Base-by-base conservation (phyloP, 164 flowering plant genomes). In the Vitis rotundifolia region DNA sequence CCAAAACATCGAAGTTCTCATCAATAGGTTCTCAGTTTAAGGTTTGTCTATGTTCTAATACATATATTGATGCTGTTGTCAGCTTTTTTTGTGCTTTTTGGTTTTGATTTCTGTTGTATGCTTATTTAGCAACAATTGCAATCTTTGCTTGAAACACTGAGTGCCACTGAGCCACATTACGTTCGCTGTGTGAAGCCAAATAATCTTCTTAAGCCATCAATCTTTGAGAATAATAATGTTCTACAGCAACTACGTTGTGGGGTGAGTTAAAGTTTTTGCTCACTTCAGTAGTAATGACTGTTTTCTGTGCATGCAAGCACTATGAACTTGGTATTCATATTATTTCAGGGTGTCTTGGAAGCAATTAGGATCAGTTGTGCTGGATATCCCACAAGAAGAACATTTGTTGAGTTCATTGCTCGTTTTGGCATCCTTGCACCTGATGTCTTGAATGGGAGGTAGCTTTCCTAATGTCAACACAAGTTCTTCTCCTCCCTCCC, bases 301-400 rank as follows among this genome's bases (percentile, higher is more conserved):
- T 50, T 51, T 54, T 15, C 18, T 52, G 5, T 69, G 16, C 15
- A 11, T 67, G 3, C 12, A 55, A 28, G 51, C 29, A 64, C 10
- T 48, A 18, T 68, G 11, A 26, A 31, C 22, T 51, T 53, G 49
- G 22, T 18, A 47, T 18, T 37, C 18, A 15, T 49, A 22, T 68
- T 1, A 16, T 78, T 64, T 31, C 72, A 86, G 89, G 89, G 89
- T 59, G 89, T 86, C 57, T 70, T 86, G 82, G 89, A 86, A 71
- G 89, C 89, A 64, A 86, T 86, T 64, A 82, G 89, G 71, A 86
- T 86, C 70, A 86, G 89, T 68, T 86, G 89, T 77, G 89, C 89
- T 37, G 89, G 89, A 60, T 86, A 74, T 84, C 89, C 89, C 29
- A 82, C 86, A 28, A 78, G 87, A 66, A 83, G 78, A 71, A 59